Evolutionary conservation across 441 rosid species (phyloP).

Genomic region (Brassica hybrid): DNA sequence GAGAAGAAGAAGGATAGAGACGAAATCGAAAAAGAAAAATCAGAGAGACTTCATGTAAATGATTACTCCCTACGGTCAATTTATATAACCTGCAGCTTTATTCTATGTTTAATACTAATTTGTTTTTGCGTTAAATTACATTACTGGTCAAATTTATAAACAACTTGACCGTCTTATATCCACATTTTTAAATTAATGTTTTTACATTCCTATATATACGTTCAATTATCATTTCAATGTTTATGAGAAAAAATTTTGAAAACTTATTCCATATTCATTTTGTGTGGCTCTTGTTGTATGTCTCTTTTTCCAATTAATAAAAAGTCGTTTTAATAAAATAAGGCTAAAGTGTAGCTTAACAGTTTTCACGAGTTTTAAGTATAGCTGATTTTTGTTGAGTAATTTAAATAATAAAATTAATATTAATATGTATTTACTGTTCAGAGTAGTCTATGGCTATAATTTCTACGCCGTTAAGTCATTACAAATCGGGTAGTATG

Average conservation of each 20-base stretch:
- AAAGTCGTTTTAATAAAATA: background rate
- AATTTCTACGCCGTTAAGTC: too few relatives aligned
- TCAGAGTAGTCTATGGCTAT: too few relatives aligned
- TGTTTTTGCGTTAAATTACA: constrained; percentile 25
- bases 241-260: background rate
- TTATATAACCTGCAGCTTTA: constrained; percentile 36
- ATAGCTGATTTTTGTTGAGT: background rate
- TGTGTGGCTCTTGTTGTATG: constrained; percentile 5
- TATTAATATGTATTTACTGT: too few relatives aligned
- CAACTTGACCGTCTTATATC: constrained; percentile 17
- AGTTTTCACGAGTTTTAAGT: background rate
- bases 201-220: background rate
- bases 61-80: constrained; percentile 35
- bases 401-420: too few relatives aligned
- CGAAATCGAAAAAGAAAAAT: constrained; percentile 27
- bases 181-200: background rate
- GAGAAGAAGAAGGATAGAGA: constrained; percentile 10
- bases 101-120: background rate
- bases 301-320: background rate
- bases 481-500: too few relatives aligned
- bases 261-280: background rate
- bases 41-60: constrained; percentile 42
- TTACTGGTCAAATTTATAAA: constrained; percentile 11
- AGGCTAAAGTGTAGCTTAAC: background rate
- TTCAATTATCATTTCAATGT: background rate